phyloP scores from a whole-genome alignment of 345 rosid genomes.

The Salix brachista region DNA sequence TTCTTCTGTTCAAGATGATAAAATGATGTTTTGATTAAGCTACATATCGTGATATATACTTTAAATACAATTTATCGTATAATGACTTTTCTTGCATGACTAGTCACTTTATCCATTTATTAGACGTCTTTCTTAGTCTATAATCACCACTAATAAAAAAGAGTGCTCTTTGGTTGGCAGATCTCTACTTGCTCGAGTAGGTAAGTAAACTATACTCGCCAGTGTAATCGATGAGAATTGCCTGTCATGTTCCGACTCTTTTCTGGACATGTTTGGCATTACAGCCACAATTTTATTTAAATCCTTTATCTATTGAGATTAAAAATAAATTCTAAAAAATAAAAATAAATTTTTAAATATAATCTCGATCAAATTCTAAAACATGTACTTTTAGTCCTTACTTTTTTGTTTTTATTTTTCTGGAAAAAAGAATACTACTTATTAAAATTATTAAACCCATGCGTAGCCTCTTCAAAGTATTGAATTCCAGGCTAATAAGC shows the following conservation, averaged over 20 bases:
- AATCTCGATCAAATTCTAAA: no score
- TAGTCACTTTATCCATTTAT: conserved; percentile 22
- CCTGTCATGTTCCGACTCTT: not conserved
- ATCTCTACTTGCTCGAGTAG: conserved; percentile 9
- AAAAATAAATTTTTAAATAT: no score
- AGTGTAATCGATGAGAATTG: not conserved
- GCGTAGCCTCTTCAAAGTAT: no score
- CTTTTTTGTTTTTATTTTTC: no score
- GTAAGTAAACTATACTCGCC: not conserved
- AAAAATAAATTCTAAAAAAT: no score
- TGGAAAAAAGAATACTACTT: no score
- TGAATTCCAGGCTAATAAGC: no score
- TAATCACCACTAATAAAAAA: not conserved
- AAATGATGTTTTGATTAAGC: not conserved
- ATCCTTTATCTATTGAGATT: no score
- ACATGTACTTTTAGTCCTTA: no score
- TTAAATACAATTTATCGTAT: not conserved
- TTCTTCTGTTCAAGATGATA: not conserved
- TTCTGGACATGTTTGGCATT: no score
- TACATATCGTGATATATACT: not conserved
- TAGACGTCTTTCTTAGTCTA: conserved; percentile 15
- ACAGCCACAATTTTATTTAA: no score
- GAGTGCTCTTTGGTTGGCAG: not conserved
- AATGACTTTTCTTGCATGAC: not conserved
- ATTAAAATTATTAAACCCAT: no score